These are phyloP conservation scores for Salvia rosmarinus DNA, from an alignment of 257 asterid genomes.

Conservation along the genomic window DNA sequence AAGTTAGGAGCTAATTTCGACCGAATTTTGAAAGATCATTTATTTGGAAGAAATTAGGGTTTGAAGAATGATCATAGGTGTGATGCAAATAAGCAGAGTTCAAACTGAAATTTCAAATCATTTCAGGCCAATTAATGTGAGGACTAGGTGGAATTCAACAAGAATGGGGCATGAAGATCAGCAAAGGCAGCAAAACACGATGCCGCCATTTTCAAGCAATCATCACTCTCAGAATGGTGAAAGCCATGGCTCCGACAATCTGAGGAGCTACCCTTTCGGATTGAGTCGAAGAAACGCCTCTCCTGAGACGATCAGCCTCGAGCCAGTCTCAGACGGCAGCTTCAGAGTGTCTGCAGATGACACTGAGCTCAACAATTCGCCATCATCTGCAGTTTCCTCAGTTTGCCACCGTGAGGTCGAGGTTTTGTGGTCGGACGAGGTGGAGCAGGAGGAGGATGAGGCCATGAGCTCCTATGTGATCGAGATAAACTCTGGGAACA, in stretches of 20 bases:
- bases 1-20: background rate
- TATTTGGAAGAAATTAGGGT: background rate
- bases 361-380: conserved; percentile 51
- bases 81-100: background rate
- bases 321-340: conserved; percentile 53
- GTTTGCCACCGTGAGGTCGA: conserved; percentile 44
- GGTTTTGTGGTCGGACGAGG: conserved; percentile 29
- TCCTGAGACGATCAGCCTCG: conserved; percentile 63
- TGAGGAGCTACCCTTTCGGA: conserved; percentile 47
- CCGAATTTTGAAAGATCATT: background rate
- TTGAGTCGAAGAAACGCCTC: conserved; percentile 57
- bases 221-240: conserved; percentile 33
- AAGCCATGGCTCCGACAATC: conserved; percentile 36
- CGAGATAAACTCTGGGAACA: conserved; percentile 56
- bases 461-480: conserved; percentile 73
- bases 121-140: conserved; percentile 70
- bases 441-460: conserved; percentile 59
- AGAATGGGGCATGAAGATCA: conserved; percentile 41
- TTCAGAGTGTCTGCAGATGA: conserved; percentile 51
- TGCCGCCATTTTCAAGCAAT: conserved; percentile 43
- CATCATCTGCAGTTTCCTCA: conserved; percentile 61
- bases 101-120: conserved; percentile 7
- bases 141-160: conserved; percentile 47
- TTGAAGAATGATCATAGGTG: background rate
- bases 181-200: conserved; percentile 34